Base-by-base conservation (phyloP, 352 stramenopile species). In the Phytophthora ohioensis region DNA sequence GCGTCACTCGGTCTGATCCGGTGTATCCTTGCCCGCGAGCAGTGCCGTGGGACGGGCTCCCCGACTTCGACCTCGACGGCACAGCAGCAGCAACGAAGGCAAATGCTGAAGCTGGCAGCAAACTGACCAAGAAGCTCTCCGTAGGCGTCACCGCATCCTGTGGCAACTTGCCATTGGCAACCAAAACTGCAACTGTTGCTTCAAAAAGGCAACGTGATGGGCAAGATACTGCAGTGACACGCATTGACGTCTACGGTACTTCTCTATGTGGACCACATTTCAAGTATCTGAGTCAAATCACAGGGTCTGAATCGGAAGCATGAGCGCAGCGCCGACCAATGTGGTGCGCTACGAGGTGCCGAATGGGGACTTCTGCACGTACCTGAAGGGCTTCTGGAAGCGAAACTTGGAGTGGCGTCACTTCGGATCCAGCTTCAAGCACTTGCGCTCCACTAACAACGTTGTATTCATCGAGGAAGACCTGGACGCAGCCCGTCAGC, bases 381-480 rank as follows among this genome's bases (percentile, higher is more conserved):
- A 90, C 57, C 73, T 94, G 8, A 87, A 91, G 53, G 87, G 87
- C 1, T 91, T 88, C 63, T 94, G 87, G 87, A 94, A 94, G 74
- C 82, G 87, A 57, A 94, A 92, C 49, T 70, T 94, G 30, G 85
- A 94, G 70, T 94, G 87, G 87, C 79, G 79, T 7, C 82, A 90
- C 70, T 94, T 94, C 60, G 87, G 87, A 21, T 66, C 62, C 34
- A 90, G 80, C 43, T 94, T 93, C 75, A 87, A 91, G 77, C 85
- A 93, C 69, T 46, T 94, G 57, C 87, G 87, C 57, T 83, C 85
- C 53, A 91, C 82, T 48, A 94, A 94, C 74, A 94, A 92, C 74
- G 81, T 94, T 56, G 87, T 94, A 32, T 67, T 84, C 51, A 92
- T 94, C 66, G 87, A 94, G 56, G 87, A 94, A 46, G 87, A 94